Base-by-base conservation (phyloP, 345 rosid genomes). In the Angophora floribunda region DNA sequence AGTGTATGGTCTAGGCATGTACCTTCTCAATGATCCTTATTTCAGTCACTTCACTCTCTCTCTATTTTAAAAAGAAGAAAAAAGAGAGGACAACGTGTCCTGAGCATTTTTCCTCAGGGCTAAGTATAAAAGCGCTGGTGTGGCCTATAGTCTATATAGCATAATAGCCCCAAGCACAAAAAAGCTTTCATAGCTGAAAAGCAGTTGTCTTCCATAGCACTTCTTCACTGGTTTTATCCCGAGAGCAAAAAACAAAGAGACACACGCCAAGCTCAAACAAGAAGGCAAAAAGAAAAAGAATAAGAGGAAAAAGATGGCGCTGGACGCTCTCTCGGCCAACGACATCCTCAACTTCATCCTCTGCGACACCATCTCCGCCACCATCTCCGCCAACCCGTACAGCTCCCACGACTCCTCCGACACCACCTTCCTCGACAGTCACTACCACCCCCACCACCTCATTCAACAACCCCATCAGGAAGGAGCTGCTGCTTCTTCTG, bases 251-350 rank as follows among this genome's bases (percentile, higher is more conserved):
- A 41, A 32, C 14, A 41, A 67, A 50, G 6, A 45, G 32, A 44
- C 47, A 17, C 13, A 47, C n/a, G 19, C 79, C 45, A n/a, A 57
- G 12, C 44, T 44, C 53, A 55, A 65, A 36, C 6, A 55, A 22
- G 28, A 36, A 36, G 41, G 41, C 41, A 2, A 36, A 36, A 36
- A 36, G 41, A 36, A 30, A 65, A 85, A 85, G 30, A 52, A 21
- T 49, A 26, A 41, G n/a, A 22, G 22, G 32, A 70, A 52, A 36
- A 85, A 63, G 88, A 95, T 95, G 97, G 90, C 94, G 82, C 89
- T 94, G 11, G 97, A 95, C 90, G 91, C 96, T 87, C 91, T 95
- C 28, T 95, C 96, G 90, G 94, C 97, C 85, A 95, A 90, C 41
- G 97, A 97, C 89, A 92, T 96, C 90, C 89, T 93, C 88, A 94